Conservation (phyloP, 352 stramenopile species). For the Blastocystis sp. region DNA sequence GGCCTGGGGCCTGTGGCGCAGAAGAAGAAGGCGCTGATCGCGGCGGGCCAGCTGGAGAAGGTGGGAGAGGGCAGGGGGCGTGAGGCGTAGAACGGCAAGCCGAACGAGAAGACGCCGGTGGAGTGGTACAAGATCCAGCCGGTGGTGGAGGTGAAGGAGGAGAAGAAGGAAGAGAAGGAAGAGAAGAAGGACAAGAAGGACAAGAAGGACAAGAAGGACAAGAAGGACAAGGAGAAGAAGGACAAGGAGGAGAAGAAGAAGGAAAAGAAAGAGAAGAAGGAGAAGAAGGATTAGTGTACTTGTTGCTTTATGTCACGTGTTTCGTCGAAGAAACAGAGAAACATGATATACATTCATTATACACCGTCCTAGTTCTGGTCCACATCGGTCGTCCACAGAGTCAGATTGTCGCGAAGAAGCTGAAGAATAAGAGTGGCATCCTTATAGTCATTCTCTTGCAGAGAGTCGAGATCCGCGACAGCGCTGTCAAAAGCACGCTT, state of each 20-base stretch:
- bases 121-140: conserved; percentile 71
- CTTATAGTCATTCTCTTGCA: conserved; percentile 98
- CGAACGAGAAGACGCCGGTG: conserved; percentile 82
- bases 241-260: neutral
- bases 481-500: conserved; percentile 97
- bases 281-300: conserved; percentile 34
- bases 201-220: no score
- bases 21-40: conserved; percentile 96
- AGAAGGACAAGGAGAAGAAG: neutral
- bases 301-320: neutral
- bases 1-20: conserved; percentile 97
- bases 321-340: neutral
- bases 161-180: no score
- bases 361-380: conserved; percentile 73
- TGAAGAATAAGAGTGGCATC: conserved; percentile 99
- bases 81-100: conserved; percentile 76
- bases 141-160: no score
- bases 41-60: conserved; percentile 86
- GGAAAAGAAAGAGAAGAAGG: conserved; percentile 30
- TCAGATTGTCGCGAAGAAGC: conserved; percentile 97
- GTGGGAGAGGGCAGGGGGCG: conserved; percentile 28
- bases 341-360: conserved; percentile 47
- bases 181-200: no score
- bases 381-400: conserved; percentile 95
- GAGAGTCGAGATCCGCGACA: conserved; percentile 97